Evolutionary conservation across 768 basidiomycete species (phyloP).

Genomic region (Russula brevipes): DNA sequence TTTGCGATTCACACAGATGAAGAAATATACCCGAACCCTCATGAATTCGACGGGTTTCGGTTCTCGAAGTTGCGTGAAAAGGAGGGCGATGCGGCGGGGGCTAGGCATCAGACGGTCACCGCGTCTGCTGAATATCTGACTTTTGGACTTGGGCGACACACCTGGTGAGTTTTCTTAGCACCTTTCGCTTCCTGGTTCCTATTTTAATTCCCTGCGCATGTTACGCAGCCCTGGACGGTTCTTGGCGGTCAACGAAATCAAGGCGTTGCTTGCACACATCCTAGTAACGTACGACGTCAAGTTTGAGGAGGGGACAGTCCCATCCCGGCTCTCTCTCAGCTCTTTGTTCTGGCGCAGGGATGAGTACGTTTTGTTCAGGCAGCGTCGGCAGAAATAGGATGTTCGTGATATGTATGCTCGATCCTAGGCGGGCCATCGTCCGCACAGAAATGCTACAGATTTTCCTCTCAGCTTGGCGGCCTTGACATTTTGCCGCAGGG

Average conservation of each 20-base stretch:
- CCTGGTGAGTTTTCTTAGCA: constrained; percentile 23
- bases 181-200: too few species aligned
- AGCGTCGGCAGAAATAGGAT: too few species aligned
- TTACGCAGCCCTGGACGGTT: background rate
- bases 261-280: background rate
- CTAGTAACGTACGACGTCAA: background rate
- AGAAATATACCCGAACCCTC: constrained; percentile 40
- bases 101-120: constrained; percentile 29
- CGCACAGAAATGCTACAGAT: too few species aligned
- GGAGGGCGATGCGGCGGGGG: constrained; percentile 17
- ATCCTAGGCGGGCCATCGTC: too few species aligned
- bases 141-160: constrained; percentile 28
- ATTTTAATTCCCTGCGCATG: background rate
- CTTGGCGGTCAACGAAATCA: background rate
- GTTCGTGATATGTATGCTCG: too few species aligned
- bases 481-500: too few species aligned
- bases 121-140: constrained; percentile 33
- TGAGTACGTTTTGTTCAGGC: too few species aligned
- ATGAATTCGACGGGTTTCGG: constrained; percentile 39
- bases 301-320: background rate
- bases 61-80: constrained; percentile 32
- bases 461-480: too few species aligned
- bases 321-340: too few species aligned
- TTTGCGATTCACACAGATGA: constrained; percentile 37
- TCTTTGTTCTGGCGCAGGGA: too few species aligned